Evolutionary conservation across 306 rosid species (phyloP), one percentile per base, ranked within the genome.

Genomic region (Glycine tomentella): DNA sequence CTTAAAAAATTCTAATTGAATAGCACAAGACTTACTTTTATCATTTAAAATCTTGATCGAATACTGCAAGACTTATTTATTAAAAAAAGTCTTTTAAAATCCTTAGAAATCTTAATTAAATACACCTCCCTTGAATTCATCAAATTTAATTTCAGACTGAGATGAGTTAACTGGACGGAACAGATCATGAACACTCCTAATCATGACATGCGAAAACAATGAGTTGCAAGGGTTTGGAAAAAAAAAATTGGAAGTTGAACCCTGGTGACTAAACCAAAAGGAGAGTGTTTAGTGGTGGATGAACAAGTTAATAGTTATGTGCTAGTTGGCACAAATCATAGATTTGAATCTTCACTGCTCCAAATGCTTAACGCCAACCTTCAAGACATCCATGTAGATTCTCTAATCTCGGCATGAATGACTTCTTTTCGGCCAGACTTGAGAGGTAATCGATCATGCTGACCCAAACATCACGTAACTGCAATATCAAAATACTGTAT

Each of bases 261-360:
- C 46, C 3, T 34, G 46, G 46, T 64, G 25, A 34, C 46, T 62
- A 64, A 36, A 64, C 49, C 46, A 65, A 65, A 14, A 38, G 45
- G 25, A 36, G 45, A 15, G 9, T 36, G 49, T 14, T 64, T n/a
- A 8, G 25, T n/a, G 31, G 14, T 65, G 71, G 6, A 64, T 13
- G 49, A 64, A 64, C 70, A 14, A 38, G 20, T 64, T 25, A 25
- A 25, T 25, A 25, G 31, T 25, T 14, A n/a, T n/a, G 72, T 40
- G 72, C 13, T n/a, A 3, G 50, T 64, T 7, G 50, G 52, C 72
- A 40, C 14, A 40, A 65, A 66, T 65, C 71, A 42, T 66, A 40
- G 51, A 66, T 66, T 38, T 38, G 7, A 65, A 14, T n/a, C 25
- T 66, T 63, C 20, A 13, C 20, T 7, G 14, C 71, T 8, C 50